Base-by-base conservation (phyloP, 108 stramenopile genomes). In the Cyclotella choctawhatcheeana region DNA sequence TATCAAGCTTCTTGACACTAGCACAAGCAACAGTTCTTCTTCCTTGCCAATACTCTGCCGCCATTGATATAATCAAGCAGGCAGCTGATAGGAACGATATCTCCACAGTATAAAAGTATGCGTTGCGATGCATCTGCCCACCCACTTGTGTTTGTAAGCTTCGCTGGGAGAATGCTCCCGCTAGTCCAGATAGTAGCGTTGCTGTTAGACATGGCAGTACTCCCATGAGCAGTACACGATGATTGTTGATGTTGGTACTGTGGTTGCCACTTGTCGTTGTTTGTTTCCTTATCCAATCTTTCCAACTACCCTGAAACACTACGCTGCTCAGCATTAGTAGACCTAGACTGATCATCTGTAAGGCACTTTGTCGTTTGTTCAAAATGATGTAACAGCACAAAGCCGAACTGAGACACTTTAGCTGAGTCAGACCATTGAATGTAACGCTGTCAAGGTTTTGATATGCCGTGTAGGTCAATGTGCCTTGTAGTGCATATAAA, bases 401-500 rank as follows among this genome's bases (percentile, higher is more conserved):
- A 51, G 97, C 97, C 25, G 97, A 93, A 26, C 81, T 77, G 18
- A 97, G 44, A n/a, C 92, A 93, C 84, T 97, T 97, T 12, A 93
- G 92, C 68, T 97, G 97, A 29, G 85, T 94, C 60, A 97, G 81
- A 10, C 88, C 91, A 73, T 96, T 96, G 76, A 88, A 97, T 2
- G 90, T 89, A 0, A 97, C 83, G 2, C 92, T 53, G 73, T 91
- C 90, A 10, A 97, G 67, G 70, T 95, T 69, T 60, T 87, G 85
- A 73, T 95, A 92, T 40, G 92, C 87, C 8, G 81, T 58, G 67
- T 89, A 91, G 13, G 83, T 73, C 16, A 88, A 64, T 30, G 86
- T 73, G 20, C 89, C 91, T 64, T 97, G 97, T 13, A 97, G 22
- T 24, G 92, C 89, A 70, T 96, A 97, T 21, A 93, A 66, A 5